These are phyloP conservation scores for Nigrospora oryzae DNA, from an alignment of 2,329 filamentous ascomycete genomes.

Conservation along the genomic window DNA sequence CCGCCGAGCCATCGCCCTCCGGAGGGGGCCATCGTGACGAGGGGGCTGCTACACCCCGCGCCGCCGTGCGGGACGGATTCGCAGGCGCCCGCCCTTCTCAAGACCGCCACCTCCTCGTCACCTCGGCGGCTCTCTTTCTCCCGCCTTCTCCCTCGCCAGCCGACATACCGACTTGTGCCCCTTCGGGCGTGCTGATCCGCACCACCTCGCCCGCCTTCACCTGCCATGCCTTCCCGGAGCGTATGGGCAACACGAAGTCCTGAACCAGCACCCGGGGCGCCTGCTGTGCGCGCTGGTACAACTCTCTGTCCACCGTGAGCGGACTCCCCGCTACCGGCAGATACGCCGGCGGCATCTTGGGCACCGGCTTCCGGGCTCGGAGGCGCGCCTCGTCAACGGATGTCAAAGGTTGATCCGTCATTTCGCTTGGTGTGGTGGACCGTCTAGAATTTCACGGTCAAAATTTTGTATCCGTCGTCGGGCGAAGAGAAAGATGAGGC, in stretches of 20 bases:
- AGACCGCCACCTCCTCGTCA: no score
- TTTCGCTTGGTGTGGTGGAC: no score
- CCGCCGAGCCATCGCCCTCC: no score
- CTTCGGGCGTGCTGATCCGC: constrained; percentile 65
- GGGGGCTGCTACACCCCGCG: no score
- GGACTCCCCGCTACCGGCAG: constrained; percentile 33
- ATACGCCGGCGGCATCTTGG: constrained; percentile 40
- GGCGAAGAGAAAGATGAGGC: no score
- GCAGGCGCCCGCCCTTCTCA: no score
- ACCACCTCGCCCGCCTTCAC: constrained; percentile 61
- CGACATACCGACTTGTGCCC: constrained; percentile 61
- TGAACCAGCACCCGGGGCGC: constrained; percentile 31
- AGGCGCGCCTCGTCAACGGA: constrained; percentile 22
- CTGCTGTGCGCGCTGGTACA: constrained; percentile 55
- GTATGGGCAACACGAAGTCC: constrained; percentile 60
- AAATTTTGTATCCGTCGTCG: no score
- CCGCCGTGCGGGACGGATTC: no score
- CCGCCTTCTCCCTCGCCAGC: not conserved
- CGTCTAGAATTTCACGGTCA: no score
- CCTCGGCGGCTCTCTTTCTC: not conserved
- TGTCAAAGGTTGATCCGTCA: no score
- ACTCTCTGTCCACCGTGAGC: constrained; percentile 30
- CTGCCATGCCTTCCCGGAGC: constrained; percentile 66
- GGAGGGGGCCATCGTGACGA: no score
- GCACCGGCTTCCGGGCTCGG: constrained; percentile 32